phyloP scores from a whole-genome alignment of 1,139 yeast species.

The Kodamaea sp. region DNA sequence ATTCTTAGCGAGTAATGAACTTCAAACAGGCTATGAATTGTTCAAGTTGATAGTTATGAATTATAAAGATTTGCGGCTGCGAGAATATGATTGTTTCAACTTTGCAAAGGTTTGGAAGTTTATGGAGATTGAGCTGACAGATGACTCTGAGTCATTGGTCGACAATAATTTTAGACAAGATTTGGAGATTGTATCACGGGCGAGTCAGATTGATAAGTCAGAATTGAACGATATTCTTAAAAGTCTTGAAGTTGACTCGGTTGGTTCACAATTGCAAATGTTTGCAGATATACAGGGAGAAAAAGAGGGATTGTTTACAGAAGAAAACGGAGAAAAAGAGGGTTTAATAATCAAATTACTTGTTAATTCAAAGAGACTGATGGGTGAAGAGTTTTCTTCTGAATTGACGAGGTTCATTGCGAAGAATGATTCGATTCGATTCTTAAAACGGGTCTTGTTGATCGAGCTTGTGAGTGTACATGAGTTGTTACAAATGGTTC shows the following conservation, averaged over 20 bases:
- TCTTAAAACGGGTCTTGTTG: too few species aligned
- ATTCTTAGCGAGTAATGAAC: slow-evolving; percentile 24
- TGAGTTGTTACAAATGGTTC: too few species aligned
- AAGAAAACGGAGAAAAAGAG: slow-evolving; percentile 12
- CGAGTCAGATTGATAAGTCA: neutral
- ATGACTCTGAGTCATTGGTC: neutral
- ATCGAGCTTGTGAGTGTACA: too few species aligned
- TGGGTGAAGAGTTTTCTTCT: too few species aligned
- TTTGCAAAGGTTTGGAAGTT: slow-evolving; percentile 38
- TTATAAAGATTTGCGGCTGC: slow-evolving; percentile 32
- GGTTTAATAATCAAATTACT: too few species aligned
- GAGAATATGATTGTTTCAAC: slow-evolving; percentile 34
- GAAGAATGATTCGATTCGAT: too few species aligned
- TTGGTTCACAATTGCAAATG: neutral
- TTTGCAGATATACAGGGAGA: too few species aligned
- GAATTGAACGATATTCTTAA: slow-evolving; percentile 4
- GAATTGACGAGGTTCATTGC: too few species aligned
- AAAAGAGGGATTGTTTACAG: too few species aligned
- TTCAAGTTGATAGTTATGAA: slow-evolving; percentile 32
- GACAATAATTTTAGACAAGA: slow-evolving; percentile 1
- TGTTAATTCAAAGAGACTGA: too few species aligned
- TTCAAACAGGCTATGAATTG: slow-evolving; percentile 33
- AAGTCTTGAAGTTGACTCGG: too few species aligned
- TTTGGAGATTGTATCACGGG: neutral
- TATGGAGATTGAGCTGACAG: slow-evolving; percentile 29